Conservation (phyloP, 2,329 filamentous ascomycete genomes). For the Trichoderma breve region DNA sequence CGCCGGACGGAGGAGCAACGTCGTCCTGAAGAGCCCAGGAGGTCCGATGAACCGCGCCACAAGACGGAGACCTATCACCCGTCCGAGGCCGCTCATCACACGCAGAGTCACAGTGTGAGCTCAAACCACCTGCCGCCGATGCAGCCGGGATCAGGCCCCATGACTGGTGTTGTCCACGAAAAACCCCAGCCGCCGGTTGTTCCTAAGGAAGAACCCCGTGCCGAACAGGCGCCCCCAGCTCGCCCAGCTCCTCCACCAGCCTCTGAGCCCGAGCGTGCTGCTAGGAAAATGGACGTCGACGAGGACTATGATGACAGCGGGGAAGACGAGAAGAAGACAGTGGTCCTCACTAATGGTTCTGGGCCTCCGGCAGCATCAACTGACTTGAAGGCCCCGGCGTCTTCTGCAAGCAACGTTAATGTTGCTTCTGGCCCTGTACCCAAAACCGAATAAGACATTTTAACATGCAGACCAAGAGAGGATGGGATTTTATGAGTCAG, state of each 20-base stretch:
- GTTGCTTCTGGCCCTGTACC: conserved; percentile 40
- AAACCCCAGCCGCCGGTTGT: conserved; percentile 34
- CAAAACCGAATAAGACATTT: conserved; percentile 44
- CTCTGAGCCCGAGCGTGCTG: conserved; percentile 77
- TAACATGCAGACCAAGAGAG: neutral
- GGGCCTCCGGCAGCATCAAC: conserved; percentile 48
- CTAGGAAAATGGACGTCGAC: conserved; percentile 93
- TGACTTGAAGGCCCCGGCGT: conserved; percentile 51
- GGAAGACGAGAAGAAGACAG: conserved; percentile 73
- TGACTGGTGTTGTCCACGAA: conserved; percentile 54
- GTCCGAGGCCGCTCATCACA: conserved; percentile 85
- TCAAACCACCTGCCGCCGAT: conserved; percentile 59
- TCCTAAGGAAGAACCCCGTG: conserved; percentile 60
- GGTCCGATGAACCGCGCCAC: conserved; percentile 62
- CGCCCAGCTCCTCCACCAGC: conserved; percentile 50
- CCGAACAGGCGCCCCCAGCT: conserved; percentile 39
- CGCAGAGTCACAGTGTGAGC: conserved; percentile 52
- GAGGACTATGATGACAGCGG: conserved; percentile 96
- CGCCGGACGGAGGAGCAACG: conserved; percentile 64
- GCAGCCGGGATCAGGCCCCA: conserved; percentile 57
- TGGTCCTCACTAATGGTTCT: conserved; percentile 42
- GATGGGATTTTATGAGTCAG: conserved; percentile 28
- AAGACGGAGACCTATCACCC: conserved; percentile 81
- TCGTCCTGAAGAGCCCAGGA: conserved; percentile 55
- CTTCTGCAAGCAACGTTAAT: conserved; percentile 48